Evolutionary conservation across 73 alveolate species (phyloP).

Genomic region (Strombidium stylifer): DNA sequence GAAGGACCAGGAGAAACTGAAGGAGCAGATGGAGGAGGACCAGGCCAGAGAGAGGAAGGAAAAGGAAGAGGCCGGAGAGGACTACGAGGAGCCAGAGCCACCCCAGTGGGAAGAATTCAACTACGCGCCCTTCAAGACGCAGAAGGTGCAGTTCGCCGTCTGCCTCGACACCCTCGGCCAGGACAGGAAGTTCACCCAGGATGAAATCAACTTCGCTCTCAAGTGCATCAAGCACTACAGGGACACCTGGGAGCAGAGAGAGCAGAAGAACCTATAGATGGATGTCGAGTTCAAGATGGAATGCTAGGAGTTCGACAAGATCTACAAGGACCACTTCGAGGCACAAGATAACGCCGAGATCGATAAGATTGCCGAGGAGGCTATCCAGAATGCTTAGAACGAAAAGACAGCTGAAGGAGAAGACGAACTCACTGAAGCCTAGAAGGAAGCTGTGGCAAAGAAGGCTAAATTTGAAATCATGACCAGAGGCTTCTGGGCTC

Average conservation of each 20-base stretch:
- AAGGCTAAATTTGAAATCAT: conserved; percentile 19
- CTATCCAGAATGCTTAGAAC: background rate
- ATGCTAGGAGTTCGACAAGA: conserved; percentile 51
- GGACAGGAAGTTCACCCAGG: conserved; percentile 70
- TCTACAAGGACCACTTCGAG: conserved; percentile 19
- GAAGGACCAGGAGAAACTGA: conserved; percentile 76
- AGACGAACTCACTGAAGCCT: conserved; percentile 37
- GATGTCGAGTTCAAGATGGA: conserved; percentile 75
- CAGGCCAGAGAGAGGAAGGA: conserved; percentile 71
- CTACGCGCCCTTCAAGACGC: conserved; percentile 66
- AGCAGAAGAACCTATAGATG: conserved; percentile 60
- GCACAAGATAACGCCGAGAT: conserved; percentile 1
- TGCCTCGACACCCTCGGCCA: conserved; percentile 90
- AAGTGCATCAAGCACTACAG: conserved; percentile 78
- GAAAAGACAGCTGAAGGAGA: conserved; percentile 28
- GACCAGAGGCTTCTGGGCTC: conserved; percentile 17
- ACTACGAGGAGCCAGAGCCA: conserved; percentile 58
- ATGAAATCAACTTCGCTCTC: conserved; percentile 68
- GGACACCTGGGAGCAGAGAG: conserved; percentile 81
- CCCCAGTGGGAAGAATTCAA: conserved; percentile 57
- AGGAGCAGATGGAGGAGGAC: conserved; percentile 42
- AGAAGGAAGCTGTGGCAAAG: conserved; percentile 6
- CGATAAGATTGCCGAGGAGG: conserved; percentile 15
- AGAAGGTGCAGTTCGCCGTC: conserved; percentile 64
- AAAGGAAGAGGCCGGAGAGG: conserved; percentile 67